phyloP scores from a whole-genome alignment of 768 basidiomycete species.

The Trametes maxima region DNA sequence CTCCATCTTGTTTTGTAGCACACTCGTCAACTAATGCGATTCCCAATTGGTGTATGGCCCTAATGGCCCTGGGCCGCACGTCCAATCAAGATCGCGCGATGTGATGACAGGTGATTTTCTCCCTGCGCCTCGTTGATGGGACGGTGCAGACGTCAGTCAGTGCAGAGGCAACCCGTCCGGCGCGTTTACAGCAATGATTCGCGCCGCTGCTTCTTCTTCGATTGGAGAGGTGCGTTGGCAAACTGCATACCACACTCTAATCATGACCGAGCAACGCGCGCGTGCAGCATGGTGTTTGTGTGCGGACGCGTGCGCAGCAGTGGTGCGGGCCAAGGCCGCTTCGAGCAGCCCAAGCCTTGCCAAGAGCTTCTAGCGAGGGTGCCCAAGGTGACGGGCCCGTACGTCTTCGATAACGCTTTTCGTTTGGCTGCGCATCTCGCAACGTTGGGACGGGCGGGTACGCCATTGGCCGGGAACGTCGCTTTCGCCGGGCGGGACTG shows the following conservation, averaged over 20 bases:
- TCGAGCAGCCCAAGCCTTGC: constrained; percentile 13
- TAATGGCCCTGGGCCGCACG: too few relatives aligned
- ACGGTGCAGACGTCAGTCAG: too few relatives aligned
- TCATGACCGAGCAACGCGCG: too few relatives aligned
- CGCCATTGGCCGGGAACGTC: background rate
- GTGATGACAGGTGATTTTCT: too few relatives aligned
- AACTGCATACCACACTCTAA: too few relatives aligned
- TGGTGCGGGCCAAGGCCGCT: constrained; percentile 4
- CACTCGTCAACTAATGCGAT: background rate
- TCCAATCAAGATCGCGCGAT: too few relatives aligned
- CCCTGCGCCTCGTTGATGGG: too few relatives aligned
- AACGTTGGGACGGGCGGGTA: background rate
- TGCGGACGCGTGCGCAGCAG: background rate
- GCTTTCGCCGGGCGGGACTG: background rate
- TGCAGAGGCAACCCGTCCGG: too few relatives aligned
- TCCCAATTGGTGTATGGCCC: too few relatives aligned
- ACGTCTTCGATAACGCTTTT: background rate
- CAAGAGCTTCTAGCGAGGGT: constrained; percentile 1
- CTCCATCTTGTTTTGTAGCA: background rate
- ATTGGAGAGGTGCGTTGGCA: too few relatives aligned
- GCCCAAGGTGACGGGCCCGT: background rate
- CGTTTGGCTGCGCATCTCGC: background rate
- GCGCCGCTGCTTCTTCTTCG: too few relatives aligned
- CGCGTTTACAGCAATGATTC: too few relatives aligned
- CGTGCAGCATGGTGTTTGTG: background rate